Base-by-base conservation (phyloP, 1,139 yeast species). In the Candida sp. region DNA sequence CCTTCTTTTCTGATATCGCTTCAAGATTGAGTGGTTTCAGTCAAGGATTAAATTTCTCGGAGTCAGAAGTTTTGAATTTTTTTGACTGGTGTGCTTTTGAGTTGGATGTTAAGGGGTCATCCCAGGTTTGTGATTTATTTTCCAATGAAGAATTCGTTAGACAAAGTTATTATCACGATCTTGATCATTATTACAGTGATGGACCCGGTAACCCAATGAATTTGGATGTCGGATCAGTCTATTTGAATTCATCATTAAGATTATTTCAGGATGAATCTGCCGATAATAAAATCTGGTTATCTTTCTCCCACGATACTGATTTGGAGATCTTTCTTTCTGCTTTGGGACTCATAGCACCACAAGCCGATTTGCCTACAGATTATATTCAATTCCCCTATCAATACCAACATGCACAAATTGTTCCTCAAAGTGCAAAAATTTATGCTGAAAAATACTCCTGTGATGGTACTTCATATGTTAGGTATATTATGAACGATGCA, bases 231-330 rank as follows among this genome's bases (percentile, higher is more conserved):
- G 83, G 81, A 2, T 68, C 81, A 1, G 69, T 71, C 1, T 69
- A 68, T 45, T 65, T 73, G 43, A 68, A 75, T 45, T 81, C 84
- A 15, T 65, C 81, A 5, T 54, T 73, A 41, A 56, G 65, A 22
- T 60, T 79, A 39, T 63, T 81, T 50, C 55, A 63, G 43, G 67
- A 68, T 23, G 45, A 49, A 5, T 47, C 57, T 55, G 40, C 43
- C 27, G 40, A 42, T 5, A 54, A 59, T 39, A 62, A 75, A 61
- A 55, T 75, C 49, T 54, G 69, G 68, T 62, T 77, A 49, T 67
- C 77, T 11, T 82, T 82, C 58, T 66, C 82, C 19, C 89, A 83
- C 56, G 87, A 83, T 55, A 67, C 79, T 36, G 83, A 82, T 54
- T 58, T 82, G 35, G 68, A 76, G 37, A 66, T 75, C 33, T 73